Base-by-base conservation (phyloP, 1,284 basidiomycete species). In the Porphyrellus sp. region DNA sequence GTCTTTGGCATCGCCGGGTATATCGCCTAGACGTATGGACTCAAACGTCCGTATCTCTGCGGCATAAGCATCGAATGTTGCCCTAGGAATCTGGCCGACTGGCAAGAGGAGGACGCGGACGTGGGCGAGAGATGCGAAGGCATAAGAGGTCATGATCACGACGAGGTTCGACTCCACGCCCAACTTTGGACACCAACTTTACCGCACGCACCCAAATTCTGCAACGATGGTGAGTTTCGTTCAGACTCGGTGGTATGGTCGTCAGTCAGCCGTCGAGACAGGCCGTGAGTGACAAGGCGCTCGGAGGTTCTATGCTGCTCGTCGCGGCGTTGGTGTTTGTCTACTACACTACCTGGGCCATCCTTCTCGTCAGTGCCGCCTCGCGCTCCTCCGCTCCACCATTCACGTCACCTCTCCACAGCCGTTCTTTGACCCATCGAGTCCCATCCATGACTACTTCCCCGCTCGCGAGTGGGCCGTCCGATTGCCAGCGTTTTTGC, bases 261-360 rank as follows among this genome's bases (percentile, higher is more conserved):
- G 45, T 23, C 34, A 34, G 45, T 50, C 4, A 62, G 45, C 53
- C 46, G 57, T 58, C 48, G 28, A 44, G 23, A 34, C 62, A 95
- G 93, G 86, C 82, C 28, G 69, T 81, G 53, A 91, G 85, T 56
- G 93, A 96, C 72, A 93, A 89, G 74, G 72, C 80, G 42, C 74
- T 93, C 20, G 93, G 93, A 51, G 82, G 86, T 44, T 64, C 75
- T 25, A 90, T 95, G 88, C 82, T 97, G 65, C 74, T 89, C 59
- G 77, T 81, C 57, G 89, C 92, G 27, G 79, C 81, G 5, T 72
- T 84, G 51, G 83, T 91, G 40, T 96, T 96, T 72, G 73, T 80
- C 20, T 97, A 97, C 70, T 98, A 97, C 72, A 94, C 93, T 5
- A 79, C 80, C 38, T 97, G 94, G 93, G 86, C 93, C 8, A 77